Percentiles rank a stretch among this genome's conserved stretches.
These are phyloP conservation scores for Buddleja alternifolia DNA, from an alignment of 257 asterid species.

Conservation along the genomic window DNA sequence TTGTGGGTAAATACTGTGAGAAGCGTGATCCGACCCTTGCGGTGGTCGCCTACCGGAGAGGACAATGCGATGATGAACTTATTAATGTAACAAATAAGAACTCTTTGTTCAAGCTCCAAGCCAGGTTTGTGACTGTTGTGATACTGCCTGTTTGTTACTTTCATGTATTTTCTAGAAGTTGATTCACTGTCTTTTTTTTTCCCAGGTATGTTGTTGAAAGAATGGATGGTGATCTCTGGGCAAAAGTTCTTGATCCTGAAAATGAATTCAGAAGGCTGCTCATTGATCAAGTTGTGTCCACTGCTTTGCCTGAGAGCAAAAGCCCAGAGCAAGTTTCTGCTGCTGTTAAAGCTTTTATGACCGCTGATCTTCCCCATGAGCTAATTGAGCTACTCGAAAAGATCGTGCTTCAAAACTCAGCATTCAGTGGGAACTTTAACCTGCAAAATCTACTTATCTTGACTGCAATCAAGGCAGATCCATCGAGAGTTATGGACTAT, in stretches of 20 bases:
- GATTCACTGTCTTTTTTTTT: constrained; percentile 10
- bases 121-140: constrained; percentile 63
- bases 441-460: constrained; percentile 89
- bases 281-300: constrained; percentile 98
- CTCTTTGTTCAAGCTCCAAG: constrained; percentile 89
- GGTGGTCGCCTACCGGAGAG: constrained; percentile 93
- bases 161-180: constrained; percentile 16
- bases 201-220: constrained; percentile 93
- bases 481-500: constrained; percentile 98
- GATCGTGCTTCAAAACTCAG: constrained; percentile 98
- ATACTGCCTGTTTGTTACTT: constrained; percentile 14
- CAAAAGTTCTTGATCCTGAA: constrained; percentile 85
- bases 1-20: constrained; percentile 96
- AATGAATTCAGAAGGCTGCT: constrained; percentile 96
- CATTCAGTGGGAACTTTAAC: constrained; percentile 98
- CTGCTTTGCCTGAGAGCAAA: constrained; percentile 99
- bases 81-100: constrained; percentile 89
- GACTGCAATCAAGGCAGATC: constrained; percentile 97
- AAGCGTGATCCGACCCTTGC: constrained; percentile 99
- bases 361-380: constrained; percentile 99
- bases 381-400: constrained; percentile 93
- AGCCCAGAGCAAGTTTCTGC: constrained; percentile 99
- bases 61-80: constrained; percentile 95
- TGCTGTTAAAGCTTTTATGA: constrained; percentile 98
- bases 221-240: constrained; percentile 97